Conservation (phyloP, 176 grass and related monocot species). For the Aechmea fasciata region DNA sequence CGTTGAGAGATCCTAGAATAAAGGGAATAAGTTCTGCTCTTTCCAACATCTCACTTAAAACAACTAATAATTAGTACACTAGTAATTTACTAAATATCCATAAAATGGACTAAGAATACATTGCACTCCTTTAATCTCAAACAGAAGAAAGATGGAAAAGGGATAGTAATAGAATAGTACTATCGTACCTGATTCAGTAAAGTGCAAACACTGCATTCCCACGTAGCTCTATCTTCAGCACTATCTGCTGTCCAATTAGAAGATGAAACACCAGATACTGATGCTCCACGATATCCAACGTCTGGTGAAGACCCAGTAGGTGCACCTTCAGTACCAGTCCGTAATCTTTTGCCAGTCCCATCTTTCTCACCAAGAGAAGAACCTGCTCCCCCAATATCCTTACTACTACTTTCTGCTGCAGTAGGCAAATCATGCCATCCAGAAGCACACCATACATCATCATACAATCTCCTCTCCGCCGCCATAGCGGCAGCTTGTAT, state of each 20-base stretch:
- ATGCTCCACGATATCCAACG: slow-evolving; percentile 4
- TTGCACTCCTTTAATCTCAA: not conserved
- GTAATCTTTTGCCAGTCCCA: slow-evolving; percentile 14
- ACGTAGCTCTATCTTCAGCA: slow-evolving; percentile 28
- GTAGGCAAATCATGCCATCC: slow-evolving; percentile 1
- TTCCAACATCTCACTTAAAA: no score
- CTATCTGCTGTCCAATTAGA: slow-evolving; percentile 25
- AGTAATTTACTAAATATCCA: not conserved
- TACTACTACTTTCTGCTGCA: slow-evolving; percentile 3
- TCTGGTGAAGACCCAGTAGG: slow-evolving; percentile 6
- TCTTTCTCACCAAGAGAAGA: slow-evolving; percentile 10
- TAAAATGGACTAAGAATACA: not conserved
- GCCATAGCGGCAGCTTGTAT: slow-evolving; percentile 97
- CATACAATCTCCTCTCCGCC: slow-evolving; percentile 79
- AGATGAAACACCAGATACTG: slow-evolving; percentile 28
- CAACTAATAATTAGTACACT: no score
- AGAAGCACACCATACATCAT: slow-evolving; percentile 97
- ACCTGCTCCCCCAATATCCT: not conserved
- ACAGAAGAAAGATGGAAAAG: slow-evolving; percentile 16
- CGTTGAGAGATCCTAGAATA: no score
- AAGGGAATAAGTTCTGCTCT: no score
- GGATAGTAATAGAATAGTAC: not conserved
- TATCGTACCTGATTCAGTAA: slow-evolving; percentile 71
- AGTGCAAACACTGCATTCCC: slow-evolving; percentile 79
- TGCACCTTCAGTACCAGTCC: slow-evolving; percentile 5